A percentile compares a stretch with the other conserved stretches of the same genome.
These are phyloP conservation scores for Nectriaceae sp. DNA, from an alignment of 2,329 filamentous ascomycete species.

Conservation along the genomic window DNA sequence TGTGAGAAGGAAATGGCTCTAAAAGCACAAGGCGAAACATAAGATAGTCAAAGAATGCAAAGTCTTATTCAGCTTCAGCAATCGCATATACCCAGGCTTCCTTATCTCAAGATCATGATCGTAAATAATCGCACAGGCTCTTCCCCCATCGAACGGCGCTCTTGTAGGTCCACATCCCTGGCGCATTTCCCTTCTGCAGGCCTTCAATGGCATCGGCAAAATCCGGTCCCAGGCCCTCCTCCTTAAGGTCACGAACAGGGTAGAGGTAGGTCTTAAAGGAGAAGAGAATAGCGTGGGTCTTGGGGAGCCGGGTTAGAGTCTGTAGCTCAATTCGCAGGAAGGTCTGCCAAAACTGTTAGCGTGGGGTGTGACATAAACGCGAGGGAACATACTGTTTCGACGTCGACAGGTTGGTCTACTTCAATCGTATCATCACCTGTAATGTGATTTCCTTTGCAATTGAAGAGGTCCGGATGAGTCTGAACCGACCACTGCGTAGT, in stretches of 20 bases:
- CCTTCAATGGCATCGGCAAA: constrained; percentile 57
- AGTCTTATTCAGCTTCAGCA: too few species aligned
- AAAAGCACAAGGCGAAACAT: too few species aligned
- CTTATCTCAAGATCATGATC: too few species aligned
- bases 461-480: constrained; percentile 44
- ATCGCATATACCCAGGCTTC: too few species aligned
- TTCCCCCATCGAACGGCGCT: constrained; percentile 49
- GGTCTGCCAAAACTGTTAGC: constrained; percentile 26
- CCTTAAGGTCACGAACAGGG: constrained; percentile 48
- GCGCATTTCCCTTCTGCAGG: constrained; percentile 50
- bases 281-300: constrained; percentile 50
- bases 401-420: constrained; percentile 40
- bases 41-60: too few species aligned
- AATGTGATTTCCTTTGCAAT: constrained; percentile 39
- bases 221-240: constrained; percentile 47
- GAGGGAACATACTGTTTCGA: constrained; percentile 34
- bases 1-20: too few species aligned
- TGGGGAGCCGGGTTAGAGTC: constrained; percentile 50
- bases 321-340: constrained; percentile 52
- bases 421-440: constrained; percentile 33
- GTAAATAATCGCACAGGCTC: constrained; percentile 48
- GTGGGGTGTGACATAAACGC: background rate
- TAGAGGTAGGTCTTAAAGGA: constrained; percentile 60
- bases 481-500: constrained; percentile 50
- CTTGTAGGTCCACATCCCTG: constrained; percentile 57